Base-by-base conservation (phyloP, 2,329 filamentous ascomycete species). In the Paraphoma chrysanthemicola region DNA sequence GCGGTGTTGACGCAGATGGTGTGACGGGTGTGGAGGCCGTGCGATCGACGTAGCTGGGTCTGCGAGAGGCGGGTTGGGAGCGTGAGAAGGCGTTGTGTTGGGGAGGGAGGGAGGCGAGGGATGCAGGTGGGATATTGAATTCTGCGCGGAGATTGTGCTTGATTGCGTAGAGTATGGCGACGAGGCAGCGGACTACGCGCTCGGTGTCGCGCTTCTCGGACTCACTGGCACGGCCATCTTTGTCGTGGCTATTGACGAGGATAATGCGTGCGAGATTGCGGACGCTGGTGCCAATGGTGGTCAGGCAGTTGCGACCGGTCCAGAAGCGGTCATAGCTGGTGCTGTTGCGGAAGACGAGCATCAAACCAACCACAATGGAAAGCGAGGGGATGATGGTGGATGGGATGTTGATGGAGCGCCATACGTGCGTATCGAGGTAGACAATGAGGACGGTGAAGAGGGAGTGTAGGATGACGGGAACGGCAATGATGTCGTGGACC, bases 341-440 rank as follows among this genome's bases (percentile, higher is more conserved):
- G 62, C 83, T 81, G 64, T 89, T 89, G 38, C 87, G 82, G 76
- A 89, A 89, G 29, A 89, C 87, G 33, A 89, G 84, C 82, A 89
- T 88, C 41, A 89, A 72, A 66, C 87, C 87, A 2, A 89, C 86
- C 48, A 89, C 87, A 53, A 89, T 89, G 33, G 83, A 86, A 1
- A 89, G 77, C 12, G 82, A 85, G 1, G 87, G 86, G 44, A 89
- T 86, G 59, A 88, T 88, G 62, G 79, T 84, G 46, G 80, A 80
- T 8, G 87, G 86, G 36, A 89, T 79, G 39, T 80, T 82, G 33
- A 88, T 78, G 51, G 82, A 72, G 14, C 73, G 73, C 56, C 79
- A 77, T 23, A 84, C 79, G 64, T 82, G 78, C 50, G 65, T 69
- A 68, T 88, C 85, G 53, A 87, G 72, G 63, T 82, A 87, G 30